Evolutionary conservation across 345 rosid species (phyloP), one percentile per base, ranked within the genome.

Genomic region (Eucalyptus guilfoylei): DNA sequence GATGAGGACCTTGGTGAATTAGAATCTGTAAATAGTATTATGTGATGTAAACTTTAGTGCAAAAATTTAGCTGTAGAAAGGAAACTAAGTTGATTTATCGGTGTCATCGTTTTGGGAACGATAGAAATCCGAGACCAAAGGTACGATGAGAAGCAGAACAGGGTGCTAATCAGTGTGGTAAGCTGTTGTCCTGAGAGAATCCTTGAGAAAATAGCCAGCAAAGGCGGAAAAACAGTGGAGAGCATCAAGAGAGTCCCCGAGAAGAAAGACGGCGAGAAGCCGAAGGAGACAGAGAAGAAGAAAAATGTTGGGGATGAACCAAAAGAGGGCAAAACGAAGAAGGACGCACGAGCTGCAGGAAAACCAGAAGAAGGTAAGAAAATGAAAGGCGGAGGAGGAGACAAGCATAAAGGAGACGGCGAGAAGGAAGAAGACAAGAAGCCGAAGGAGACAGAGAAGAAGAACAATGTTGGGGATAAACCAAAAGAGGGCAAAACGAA

Each of bases 181-280:
- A 91, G 91, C 50, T 91, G 94, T 91, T 88, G 90, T 69, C 95
- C 94, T 1, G 93, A 92, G n/a, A 90, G 87, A 64, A 88, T 91
- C 47, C 89, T 47, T 87, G 44, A 88, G n/a, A 92, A 90, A 89
- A 92, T 93, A 49, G 44, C 83, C 62, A 72, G 90, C 88, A 91
- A 90, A 87, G 95, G 93, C 14, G 93, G 94, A 11, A 72, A 87
- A 9, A 44, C 87, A 9, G 81, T 93, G 9, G 87, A 92, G 89
- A 89, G 91, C 37, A 89, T 93, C 34, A 87, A 88, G 86, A 91
- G 91, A 54, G 40, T 88, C 9, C 34, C 80, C 11, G 86, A 69
- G n/a, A 86, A 86, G 88, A 85, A 87, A 83, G 40, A 87, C 6
- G 80, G 16, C 17, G 5, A 58, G 14, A 60, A 0, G 1, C 32